Percentiles rank a stretch among this genome's conserved stretches.
These are phyloP conservation scores for Rhytidiadelphus loreus DNA, from an alignment of 225 moss, liverwort and hornwort genomes.

Conservation along the genomic window DNA sequence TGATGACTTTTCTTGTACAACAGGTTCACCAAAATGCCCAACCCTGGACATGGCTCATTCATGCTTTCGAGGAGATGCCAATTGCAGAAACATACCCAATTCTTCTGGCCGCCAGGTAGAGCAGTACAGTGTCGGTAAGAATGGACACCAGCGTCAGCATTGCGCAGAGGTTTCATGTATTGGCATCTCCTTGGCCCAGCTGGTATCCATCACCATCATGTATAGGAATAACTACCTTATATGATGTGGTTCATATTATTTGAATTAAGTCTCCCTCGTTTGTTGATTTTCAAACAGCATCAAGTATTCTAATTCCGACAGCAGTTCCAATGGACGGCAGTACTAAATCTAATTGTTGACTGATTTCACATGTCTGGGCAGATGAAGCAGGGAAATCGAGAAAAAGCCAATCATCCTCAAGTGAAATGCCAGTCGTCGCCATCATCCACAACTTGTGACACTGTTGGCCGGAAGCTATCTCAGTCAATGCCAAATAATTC, in stretches of 20 bases:
- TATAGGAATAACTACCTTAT: not conserved
- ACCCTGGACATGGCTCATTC: not conserved
- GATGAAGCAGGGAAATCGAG: not conserved
- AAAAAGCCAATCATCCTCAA: not conserved
- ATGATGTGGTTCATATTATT: not conserved
- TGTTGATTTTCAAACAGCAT: not conserved
- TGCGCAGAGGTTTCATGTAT: not conserved
- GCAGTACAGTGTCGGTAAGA: not conserved
- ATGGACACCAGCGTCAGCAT: not conserved
- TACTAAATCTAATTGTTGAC: not conserved
- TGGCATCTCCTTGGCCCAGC: not conserved
- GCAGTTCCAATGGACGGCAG: not conserved
- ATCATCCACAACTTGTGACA: not conserved
- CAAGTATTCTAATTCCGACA: not conserved
- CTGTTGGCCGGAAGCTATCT: not conserved
- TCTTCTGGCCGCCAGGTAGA: not conserved
- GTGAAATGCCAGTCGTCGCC: not conserved
- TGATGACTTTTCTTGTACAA: not conserved
- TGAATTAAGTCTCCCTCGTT: not conserved
- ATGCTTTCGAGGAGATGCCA: not conserved
- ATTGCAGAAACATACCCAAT: not conserved
- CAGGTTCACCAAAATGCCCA: slow-evolving; percentile 5
- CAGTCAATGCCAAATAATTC: not conserved
- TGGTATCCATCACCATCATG: not conserved
- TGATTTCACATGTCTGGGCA: not conserved